Evolutionary conservation across 2,329 filamentous ascomycete genomes (phyloP), one percentile per base, ranked within the genome.

Genomic region (Cryphonectria japonica): DNA sequence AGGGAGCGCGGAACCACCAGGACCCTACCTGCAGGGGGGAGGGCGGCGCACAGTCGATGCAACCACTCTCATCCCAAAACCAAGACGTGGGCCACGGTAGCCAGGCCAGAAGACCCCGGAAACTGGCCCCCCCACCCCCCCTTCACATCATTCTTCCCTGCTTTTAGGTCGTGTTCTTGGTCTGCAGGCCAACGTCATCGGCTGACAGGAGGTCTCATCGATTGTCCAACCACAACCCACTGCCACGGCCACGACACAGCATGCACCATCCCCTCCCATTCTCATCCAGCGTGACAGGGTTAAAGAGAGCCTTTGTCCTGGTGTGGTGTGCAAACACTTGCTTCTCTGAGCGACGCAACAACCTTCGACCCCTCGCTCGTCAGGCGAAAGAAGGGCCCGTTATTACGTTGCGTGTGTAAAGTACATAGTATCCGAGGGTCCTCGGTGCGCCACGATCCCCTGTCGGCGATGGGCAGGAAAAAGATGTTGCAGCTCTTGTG

Each of bases 171-270:
- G 41, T 43, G 16, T 61, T 46, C 59, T 26, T 46, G 71, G 66
- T 52, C 71, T 72, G 69, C 71, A 71, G 62, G 69, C 69, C 66
- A 68, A 72, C 71, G 71, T 72, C 71, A 72, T 72, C 69, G 66
- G 65, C 65, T 69, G 60, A 61, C 62, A 29, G 60, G 67, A 59
- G 52, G 68, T 46, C 65, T 26, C 39, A 32, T 54, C 65, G 37
- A 62, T 57, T 70, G 65, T 66, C 65, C 65, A 67, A 54, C 68
- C 62, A 72, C 70, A 22, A 46, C 3, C 19, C 43, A n/a, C 46
- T 19, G 19, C 46, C 46, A n/a, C 46, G 46, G 46, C 22, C 46
- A n/a, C 39, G 29, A 46, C 37, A 60, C 8, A 32, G 32, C 37
- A 52, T 64, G 64, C 37, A 39, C 59, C n/a, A 37, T 32, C 9